Base-by-base conservation (phyloP, 345 rosid species). In the Abelmoschus esculentus region DNA sequence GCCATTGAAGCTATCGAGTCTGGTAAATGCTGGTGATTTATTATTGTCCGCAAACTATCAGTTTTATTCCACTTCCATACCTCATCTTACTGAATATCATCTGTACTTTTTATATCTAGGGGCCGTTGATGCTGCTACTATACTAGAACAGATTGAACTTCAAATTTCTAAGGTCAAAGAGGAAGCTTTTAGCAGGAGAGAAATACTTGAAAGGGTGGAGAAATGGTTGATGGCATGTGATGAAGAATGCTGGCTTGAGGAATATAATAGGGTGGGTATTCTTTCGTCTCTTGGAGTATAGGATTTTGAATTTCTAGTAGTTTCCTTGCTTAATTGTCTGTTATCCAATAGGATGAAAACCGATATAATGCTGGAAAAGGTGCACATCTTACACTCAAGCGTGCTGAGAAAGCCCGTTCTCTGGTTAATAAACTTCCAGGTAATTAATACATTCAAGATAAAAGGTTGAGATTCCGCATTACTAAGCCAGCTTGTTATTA, bases 161-260 rank as follows among this genome's bases (percentile, higher is more conserved):
- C 96, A 89, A 74, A 89, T 96, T 54, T 87, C 88, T 52, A 86
- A 83, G 73, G 83, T 87, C 26, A 92, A 90, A 78, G 99, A 87
- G 83, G 97, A 96, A 83, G 93, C 98, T 65, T 81, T 92, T 71
- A 80, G 91, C 84, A 77, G 98, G 76, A 90, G 86, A 67, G 99
- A 96, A 62, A 78, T 96, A 67, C 97, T 96, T 47, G 99, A 92
- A 72, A 92, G 78, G 83, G 89, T 92, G 8, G 99, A 96, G 83
- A 96, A 90, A 82, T 96, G 99, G 99, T 73, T 86, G 78, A 82
- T 74, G 62, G 97, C 98, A 29, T 89, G 99, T 66, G 98, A 96
- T 42, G 98, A 96, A 75, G 99, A 96, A 76, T 81, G 90, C 47
- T 96, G 99, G 99, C 99, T 96, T 61, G 99, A 96, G 77, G 98